These are phyloP conservation scores for Diversispora eburnea DNA, from an alignment of 192 early-diverging fungal genomes.

Conservation along the genomic window DNA sequence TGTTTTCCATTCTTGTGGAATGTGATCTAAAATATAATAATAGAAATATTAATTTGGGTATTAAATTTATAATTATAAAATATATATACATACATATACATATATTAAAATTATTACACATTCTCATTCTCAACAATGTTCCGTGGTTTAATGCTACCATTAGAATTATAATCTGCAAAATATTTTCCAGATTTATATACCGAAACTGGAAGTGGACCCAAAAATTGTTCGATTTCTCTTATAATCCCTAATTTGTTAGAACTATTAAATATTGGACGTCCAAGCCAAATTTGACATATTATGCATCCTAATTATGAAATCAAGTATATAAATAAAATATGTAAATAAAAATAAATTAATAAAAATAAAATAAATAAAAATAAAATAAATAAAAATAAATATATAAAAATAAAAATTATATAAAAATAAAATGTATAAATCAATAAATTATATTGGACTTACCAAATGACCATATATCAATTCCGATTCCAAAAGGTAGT, in stretches of 20 bases:
- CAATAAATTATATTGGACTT: background rate
- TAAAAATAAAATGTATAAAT: background rate
- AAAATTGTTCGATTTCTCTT: background rate
- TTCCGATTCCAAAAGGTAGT: constrained; percentile 13
- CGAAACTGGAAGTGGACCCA: background rate
- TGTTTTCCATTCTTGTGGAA: background rate
- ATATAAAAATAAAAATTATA: too few relatives aligned
- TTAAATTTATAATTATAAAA: background rate
- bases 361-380: background rate
- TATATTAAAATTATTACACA: background rate
- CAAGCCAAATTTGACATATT: constrained; percentile 21
- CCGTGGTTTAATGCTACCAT: background rate
- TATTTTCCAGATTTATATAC: background rate
- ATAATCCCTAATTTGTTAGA: background rate
- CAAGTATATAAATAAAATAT: background rate
- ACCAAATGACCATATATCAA: constrained; percentile 25
- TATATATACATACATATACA: background rate
- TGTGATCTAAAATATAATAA: background rate
- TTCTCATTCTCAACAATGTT: background rate
- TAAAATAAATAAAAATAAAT: too few relatives aligned
- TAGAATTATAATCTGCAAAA: background rate
- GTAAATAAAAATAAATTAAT: background rate
- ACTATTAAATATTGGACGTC: constrained; percentile 13
- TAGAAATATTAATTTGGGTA: background rate
- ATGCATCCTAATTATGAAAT: constrained; percentile 2